These are phyloP conservation scores for Fusarium pininemorale DNA, from an alignment of 2,329 filamentous ascomycete species.

Conservation along the genomic window DNA sequence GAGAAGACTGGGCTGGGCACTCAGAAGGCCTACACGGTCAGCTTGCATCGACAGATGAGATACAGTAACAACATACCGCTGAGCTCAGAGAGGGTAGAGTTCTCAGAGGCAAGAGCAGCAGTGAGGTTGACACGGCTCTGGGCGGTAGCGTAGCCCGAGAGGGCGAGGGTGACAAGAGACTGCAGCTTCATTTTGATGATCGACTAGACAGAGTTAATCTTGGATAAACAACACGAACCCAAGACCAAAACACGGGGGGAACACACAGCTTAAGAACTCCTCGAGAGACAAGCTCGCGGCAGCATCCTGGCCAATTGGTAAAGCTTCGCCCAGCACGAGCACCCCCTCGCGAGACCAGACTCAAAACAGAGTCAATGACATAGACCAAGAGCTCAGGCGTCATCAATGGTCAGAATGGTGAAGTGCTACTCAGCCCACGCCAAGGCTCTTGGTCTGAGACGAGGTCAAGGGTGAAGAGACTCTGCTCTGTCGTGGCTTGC, in stretches of 20 bases:
- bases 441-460: constrained; percentile 10
- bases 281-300: not conserved
- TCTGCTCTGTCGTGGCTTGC: constrained; percentile 12
- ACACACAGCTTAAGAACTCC: constrained; percentile 11
- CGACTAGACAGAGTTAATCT: constrained; percentile 5
- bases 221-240: not conserved
- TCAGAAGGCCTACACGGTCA: constrained; percentile 37
- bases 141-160: constrained; percentile 31
- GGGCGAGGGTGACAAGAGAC: constrained; percentile 29
- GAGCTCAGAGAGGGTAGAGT: constrained; percentile 41
- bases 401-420: constrained; percentile 27
- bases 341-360: constrained; percentile 10
- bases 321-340: constrained; percentile 6
- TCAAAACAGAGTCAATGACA: constrained; percentile 38
- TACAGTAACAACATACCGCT: constrained; percentile 14
- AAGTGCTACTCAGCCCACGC: constrained; percentile 20
- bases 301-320: constrained; percentile 24
- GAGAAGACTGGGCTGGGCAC: constrained; percentile 36
- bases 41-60: not conserved
- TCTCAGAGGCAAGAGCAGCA: constrained; percentile 39
- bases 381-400: constrained; percentile 30
- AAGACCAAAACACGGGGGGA: not conserved
- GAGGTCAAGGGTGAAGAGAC: not conserved
- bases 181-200: constrained; percentile 37
- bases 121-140: constrained; percentile 37